A percentile compares a stretch with the other conserved stretches of the same genome.
Evolutionary conservation across 208 protist species (phyloP).

Genomic region (Borovskyia barvae): DNA sequence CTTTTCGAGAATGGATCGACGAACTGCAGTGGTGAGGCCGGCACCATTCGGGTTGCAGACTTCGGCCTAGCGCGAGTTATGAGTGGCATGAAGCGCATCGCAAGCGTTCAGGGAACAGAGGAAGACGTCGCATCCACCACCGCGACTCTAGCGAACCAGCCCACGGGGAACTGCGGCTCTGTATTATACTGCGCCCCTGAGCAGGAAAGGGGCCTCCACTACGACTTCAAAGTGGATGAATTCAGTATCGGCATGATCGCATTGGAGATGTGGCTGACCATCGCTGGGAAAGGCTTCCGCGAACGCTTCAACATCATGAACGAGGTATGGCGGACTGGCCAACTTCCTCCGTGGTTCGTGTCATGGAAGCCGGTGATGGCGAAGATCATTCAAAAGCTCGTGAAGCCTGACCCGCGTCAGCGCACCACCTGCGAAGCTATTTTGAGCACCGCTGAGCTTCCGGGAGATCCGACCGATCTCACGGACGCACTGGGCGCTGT

Average conservation of each 20-base stretch:
- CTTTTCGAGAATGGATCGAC: constrained; percentile 65
- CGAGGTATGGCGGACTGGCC: constrained; percentile 55
- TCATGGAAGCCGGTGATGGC: constrained; percentile 55
- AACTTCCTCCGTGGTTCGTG: constrained; percentile 71
- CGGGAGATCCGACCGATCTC: constrained; percentile 76
- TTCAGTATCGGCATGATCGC: constrained; percentile 89
- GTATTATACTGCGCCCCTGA: constrained; percentile 86
- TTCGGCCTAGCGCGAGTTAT: constrained; percentile 77
- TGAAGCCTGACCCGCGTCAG: constrained; percentile 45
- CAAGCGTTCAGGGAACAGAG: constrained; percentile 43
- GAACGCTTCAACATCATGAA: constrained; percentile 82
- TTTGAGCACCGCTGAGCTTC: constrained; percentile 60
- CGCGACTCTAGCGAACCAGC: constrained; percentile 9
- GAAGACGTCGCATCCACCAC: constrained; percentile 12
- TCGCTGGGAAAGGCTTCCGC: constrained; percentile 74
- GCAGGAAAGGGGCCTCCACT: constrained; percentile 67
- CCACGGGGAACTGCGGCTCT: constrained; percentile 67
- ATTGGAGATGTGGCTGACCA: constrained; percentile 85
- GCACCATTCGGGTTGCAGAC: constrained; percentile 78
- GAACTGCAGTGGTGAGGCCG: constrained; percentile 40
- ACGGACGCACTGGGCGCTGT: constrained; percentile 66
- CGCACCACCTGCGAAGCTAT: constrained; percentile 67
- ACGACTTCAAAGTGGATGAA: constrained; percentile 86
- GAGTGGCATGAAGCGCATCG: constrained; percentile 41
- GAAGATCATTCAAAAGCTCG: constrained; percentile 50